These are phyloP conservation scores for Azolla pinnata DNA, from an alignment of 75 land plant species.

Conservation along the genomic window DNA sequence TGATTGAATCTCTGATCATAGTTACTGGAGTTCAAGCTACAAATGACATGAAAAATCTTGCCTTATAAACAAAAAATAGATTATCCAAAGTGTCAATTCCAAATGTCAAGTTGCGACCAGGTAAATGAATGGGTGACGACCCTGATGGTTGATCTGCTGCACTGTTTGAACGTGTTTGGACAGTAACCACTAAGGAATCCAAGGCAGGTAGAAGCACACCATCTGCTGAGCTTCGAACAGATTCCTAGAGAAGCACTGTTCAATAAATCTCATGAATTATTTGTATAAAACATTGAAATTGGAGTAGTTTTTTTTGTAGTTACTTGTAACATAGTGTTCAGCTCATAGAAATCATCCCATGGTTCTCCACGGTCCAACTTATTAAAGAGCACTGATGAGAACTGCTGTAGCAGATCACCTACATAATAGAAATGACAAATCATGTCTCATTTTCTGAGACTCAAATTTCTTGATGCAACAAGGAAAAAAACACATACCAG, in stretches of 20 bases:
- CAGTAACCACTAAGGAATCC: slow-evolving; percentile 71
- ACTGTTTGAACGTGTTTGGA: slow-evolving; percentile 21
- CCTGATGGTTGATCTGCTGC: slow-evolving; percentile 14
- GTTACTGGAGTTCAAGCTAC: not conserved
- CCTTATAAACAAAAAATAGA: slow-evolving; percentile 74
- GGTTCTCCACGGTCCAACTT: slow-evolving; percentile 80
- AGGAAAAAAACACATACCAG: slow-evolving; percentile 42
- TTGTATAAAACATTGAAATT: too few species aligned
- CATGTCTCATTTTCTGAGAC: not conserved
- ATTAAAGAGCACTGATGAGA: slow-evolving; percentile 64
- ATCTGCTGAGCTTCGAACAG: slow-evolving; percentile 89
- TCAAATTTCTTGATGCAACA: slow-evolving; percentile 1
- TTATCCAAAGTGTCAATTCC: slow-evolving; percentile 74
- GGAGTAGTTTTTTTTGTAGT: too few species aligned
- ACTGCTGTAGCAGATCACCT: slow-evolving; percentile 96
- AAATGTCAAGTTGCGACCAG: slow-evolving; percentile 26
- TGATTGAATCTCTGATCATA: too few species aligned
- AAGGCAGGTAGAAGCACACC: slow-evolving; percentile 53
- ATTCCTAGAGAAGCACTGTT: too few species aligned
- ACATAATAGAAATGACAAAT: not conserved
- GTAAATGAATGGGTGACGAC: slow-evolving; percentile 33
- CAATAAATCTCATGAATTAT: too few species aligned
- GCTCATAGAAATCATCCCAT: slow-evolving; percentile 94
- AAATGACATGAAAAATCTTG: not conserved
- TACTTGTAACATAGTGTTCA: slow-evolving; percentile 87